Evolutionary conservation across 73 alveolate genomes (phyloP), one percentile per base, ranked within the genome.

Genomic region (Paramecium caudatum): DNA sequence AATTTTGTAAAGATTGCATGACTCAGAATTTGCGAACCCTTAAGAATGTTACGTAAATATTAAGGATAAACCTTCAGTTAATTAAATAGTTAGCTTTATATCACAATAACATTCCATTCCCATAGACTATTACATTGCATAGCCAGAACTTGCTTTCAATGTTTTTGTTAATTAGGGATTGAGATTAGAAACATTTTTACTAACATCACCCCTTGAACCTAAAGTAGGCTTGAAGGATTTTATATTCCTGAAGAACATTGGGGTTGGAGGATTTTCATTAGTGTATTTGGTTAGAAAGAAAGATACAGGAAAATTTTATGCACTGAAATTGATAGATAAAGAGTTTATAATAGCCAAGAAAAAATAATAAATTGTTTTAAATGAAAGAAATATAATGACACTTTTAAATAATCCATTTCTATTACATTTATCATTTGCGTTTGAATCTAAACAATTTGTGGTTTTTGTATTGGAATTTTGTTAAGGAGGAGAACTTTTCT

Each of bases 401-500:
- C 47, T 61, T 19, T 61, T 62, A 27, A 92, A 91, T 16, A 94
- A 90, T 85, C 96, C 96, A 8, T 95, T 95, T 83, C 85, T 94
- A 13, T 84, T 95, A 41, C 93, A 95, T 43, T 82, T 95, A 15
- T 92, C 91, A 32, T 96, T 93, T 84, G 95, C 97, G 2, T 94
- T 96, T 83, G 95, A 95, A 90, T 65, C 94, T 0, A 84, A 82
- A 30, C 80, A 85, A 12, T 93, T 93, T 23, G 82, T 95, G 17
- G 94, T 87, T 50, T 91, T 96, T 37, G 95, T 95, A 1, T 45
- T 95, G 93, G 99, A 96, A 41, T 91, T 94, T 23, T 95, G 97
- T 91, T 81, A 96, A 34, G 99, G 99, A 9, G 99, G 99, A 0
- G 99, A 96, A 74, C 94, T 96, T 80, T 96, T 96, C 62, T 94